These are phyloP conservation scores for Didymella keratinophila DNA, from an alignment of 2,329 filamentous ascomycete species.

Conservation along the genomic window DNA sequence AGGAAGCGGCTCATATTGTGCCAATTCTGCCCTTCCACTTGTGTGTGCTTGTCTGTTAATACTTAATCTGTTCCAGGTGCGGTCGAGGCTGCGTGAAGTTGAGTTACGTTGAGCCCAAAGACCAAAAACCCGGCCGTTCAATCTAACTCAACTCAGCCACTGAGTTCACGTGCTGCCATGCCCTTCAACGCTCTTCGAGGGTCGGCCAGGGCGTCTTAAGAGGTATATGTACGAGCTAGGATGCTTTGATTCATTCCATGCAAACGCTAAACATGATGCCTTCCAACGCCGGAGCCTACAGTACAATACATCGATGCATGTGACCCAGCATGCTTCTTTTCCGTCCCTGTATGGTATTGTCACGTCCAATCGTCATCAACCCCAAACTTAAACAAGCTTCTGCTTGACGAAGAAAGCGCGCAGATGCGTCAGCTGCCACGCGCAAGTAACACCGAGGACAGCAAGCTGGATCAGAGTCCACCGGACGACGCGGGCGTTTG, in stretches of 20 bases:
- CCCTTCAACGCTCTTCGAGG: background rate
- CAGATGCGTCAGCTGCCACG: constrained; percentile 96
- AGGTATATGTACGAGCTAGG: background rate
- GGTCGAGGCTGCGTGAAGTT: too few species aligned
- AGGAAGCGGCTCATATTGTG: too few species aligned
- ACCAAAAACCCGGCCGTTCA: background rate
- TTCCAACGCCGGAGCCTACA: constrained; percentile 30
- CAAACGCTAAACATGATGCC: constrained; percentile 23
- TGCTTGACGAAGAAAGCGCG: constrained; percentile 99
- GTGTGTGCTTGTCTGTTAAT: too few species aligned
- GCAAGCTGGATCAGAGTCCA: constrained; percentile 93
- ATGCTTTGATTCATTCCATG: constrained; percentile 16
- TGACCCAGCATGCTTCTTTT: constrained; percentile 21
- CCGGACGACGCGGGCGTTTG: constrained; percentile 88
- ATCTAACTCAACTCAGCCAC: background rate
- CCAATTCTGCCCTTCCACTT: too few species aligned
- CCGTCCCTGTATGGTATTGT: constrained; percentile 19
- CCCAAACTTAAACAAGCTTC: constrained; percentile 80
- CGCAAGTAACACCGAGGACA: constrained; percentile 85
- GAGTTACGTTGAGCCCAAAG: background rate
- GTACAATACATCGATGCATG: constrained; percentile 20
- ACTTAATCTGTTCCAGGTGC: too few species aligned
- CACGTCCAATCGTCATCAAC: background rate
- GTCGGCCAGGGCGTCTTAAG: too few species aligned
- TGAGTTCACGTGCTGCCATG: background rate